Base-by-base conservation (phyloP, 192 early-diverging fungal species). In the Coemansia sp. region DNA sequence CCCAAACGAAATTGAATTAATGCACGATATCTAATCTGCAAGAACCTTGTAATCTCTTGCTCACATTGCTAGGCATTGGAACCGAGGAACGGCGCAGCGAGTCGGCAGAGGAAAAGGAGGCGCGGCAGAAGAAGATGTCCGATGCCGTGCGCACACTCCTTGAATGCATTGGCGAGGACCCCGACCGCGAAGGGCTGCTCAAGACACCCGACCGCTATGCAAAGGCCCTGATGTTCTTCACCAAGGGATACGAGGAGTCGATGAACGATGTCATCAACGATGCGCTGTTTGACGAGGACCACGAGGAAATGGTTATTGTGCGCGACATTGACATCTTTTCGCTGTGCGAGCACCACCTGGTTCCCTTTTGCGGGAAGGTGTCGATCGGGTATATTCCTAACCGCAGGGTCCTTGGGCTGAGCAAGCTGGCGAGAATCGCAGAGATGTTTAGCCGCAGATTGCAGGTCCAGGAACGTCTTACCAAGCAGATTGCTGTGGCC, bases 231-330 rank as follows among this genome's bases (percentile, higher is more conserved):
- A 90, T 96, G 90, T 99, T 97, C 68, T 92, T 99, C 69, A 95
- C 97, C 17, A 92, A 97, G 76, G 97, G 97, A n/a, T 99, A 99
- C 79, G 96, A 99, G 74, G 87, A 90, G 74, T 89, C 87, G 20
- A 85, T 99, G 63, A 86, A 85, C 67, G 93, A 92, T 38, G 82
- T 99, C 0, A 78, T 97, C 71, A 99, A 99, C 73, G 91, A 90
- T 38, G 97, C 97, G 10, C 84, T 99, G 19, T 99, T 99, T 82
- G 91, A 96, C 80, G 97, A 99, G 50, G 94, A 98, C 69, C 93
- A 97, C 74, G 95, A 97, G 59, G 97, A 98, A 70, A 99, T 99
- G 97, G 97, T 99, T 15, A 95, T 99, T 77, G 97, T 99, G 17
- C 93, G 91, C 67, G 89, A 97, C 79, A 96, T 99, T 57, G 92